phyloP scores from a whole-genome alignment of 345 rosid species.

The Salix dunnii region DNA sequence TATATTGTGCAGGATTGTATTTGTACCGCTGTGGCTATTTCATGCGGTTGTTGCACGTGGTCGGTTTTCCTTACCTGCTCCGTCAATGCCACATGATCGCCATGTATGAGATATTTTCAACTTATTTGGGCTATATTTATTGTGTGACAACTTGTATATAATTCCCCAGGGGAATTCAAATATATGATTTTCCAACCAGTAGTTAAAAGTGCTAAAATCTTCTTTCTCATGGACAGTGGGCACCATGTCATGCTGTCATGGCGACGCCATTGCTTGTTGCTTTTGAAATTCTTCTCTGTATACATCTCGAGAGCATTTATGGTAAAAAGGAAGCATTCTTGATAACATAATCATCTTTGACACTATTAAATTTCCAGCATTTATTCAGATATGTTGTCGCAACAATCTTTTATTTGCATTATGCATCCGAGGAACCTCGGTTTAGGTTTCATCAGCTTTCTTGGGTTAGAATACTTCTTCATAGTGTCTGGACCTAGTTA shows the following conservation, averaged over 20 bases:
- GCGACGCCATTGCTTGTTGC: conserved; percentile 82
- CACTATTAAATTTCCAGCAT: too few species aligned
- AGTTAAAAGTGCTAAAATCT: background rate
- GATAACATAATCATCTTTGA: conserved; percentile 5
- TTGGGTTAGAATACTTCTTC: background rate
- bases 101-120: conserved; percentile 39
- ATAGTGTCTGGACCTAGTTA: conserved; percentile 1
- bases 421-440: background rate
- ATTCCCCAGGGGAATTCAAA: background rate
- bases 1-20: conserved; percentile 54
- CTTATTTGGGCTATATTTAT: conserved; percentile 8
- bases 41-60: conserved; percentile 81
- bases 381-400: too few species aligned
- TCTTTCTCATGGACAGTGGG: conserved; percentile 69
- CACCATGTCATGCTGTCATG: conserved; percentile 72
- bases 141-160: background rate
- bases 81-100: conserved; percentile 77
- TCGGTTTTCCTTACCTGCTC: conserved; percentile 92
- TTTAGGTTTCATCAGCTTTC: background rate
- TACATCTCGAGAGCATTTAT: conserved; percentile 59
- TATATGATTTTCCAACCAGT: background rate
- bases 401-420: background rate
- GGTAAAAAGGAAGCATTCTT: conserved; percentile 35
- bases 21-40: conserved; percentile 77
- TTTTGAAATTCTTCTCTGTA: conserved; percentile 78